phyloP scores from a whole-genome alignment of 2,329 filamentous ascomycete species.

The Apiospora aurea region DNA sequence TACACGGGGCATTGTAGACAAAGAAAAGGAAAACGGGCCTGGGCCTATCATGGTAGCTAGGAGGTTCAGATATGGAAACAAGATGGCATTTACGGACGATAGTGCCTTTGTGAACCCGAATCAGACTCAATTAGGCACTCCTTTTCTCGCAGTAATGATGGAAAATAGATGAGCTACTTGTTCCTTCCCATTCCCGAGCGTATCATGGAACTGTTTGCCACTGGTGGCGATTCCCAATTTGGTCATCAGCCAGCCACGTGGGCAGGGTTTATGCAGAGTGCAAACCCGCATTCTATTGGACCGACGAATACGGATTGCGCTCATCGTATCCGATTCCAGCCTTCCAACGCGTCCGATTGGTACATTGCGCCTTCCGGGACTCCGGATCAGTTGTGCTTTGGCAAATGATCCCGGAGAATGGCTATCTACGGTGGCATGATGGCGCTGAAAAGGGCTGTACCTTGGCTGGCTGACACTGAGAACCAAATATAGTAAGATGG shows the following conservation, averaged over 20 bases:
- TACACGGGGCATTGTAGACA: not conserved
- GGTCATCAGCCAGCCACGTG: not conserved
- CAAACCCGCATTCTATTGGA: not conserved
- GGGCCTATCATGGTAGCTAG: not conserved
- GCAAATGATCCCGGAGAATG: not conserved
- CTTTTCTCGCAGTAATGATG: not conserved
- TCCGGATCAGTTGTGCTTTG: not conserved
- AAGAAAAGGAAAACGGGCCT: not conserved
- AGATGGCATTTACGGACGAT: not conserved
- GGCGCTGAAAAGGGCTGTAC: not conserved
- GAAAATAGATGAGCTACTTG: constrained; percentile 11
- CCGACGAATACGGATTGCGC: not conserved
- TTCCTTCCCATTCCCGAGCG: not conserved
- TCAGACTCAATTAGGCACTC: not conserved
- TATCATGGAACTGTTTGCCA: not conserved
- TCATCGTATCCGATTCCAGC: not conserved
- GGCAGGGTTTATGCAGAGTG: not conserved
- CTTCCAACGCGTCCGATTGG: not conserved
- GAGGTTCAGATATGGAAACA: not conserved
- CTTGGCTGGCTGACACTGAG: not conserved
- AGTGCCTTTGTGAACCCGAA: not conserved
- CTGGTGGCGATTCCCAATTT: not conserved
- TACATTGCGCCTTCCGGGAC: not conserved
- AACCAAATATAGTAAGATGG: not conserved
- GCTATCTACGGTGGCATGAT: not conserved